These are phyloP conservation scores for Vaucheria bursata DNA, from an alignment of 352 stramenopile species.

Conservation along the genomic window DNA sequence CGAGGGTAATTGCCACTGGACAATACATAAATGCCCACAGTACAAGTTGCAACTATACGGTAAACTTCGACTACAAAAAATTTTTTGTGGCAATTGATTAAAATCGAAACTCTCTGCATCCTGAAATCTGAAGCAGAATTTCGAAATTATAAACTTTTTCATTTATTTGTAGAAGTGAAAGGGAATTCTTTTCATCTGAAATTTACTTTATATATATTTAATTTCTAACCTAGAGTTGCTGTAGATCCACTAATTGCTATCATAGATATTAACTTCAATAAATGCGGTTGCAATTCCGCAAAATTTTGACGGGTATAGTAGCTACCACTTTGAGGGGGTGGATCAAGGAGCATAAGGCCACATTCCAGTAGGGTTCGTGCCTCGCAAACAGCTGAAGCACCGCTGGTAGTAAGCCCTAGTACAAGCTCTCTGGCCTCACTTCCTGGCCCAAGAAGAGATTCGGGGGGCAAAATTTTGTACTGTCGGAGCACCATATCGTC, in stretches of 20 bases:
- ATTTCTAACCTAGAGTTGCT: too few relatives aligned
- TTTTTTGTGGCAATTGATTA: too few relatives aligned
- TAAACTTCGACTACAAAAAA: too few relatives aligned
- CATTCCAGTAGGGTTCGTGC: constrained; percentile 24
- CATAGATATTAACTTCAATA: constrained; percentile 3
- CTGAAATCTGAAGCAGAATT: too few relatives aligned
- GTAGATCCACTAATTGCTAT: background rate
- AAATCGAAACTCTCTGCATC: too few relatives aligned
- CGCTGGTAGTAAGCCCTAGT: constrained; percentile 21
- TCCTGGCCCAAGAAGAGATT: constrained; percentile 14
- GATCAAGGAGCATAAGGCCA: constrained; percentile 29
- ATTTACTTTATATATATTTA: too few relatives aligned
- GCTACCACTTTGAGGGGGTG: constrained; percentile 12
- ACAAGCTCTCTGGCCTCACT: background rate
- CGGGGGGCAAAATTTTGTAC: constrained; percentile 18
- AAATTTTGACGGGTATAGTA: constrained; percentile 8
- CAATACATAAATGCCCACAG: too few relatives aligned
- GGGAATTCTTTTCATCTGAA: too few relatives aligned
- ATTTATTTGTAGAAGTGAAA: too few relatives aligned
- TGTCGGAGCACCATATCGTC: constrained; percentile 15
- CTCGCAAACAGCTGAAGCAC: constrained; percentile 18
- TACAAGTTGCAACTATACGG: too few relatives aligned
- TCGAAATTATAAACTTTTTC: too few relatives aligned
- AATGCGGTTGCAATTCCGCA: background rate
- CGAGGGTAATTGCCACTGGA: too few relatives aligned